Evolutionary conservation across 2,329 filamentous ascomycete genomes (phyloP), one percentile per base, ranked within the genome.

Genomic region (Penicillium digitatum): DNA sequence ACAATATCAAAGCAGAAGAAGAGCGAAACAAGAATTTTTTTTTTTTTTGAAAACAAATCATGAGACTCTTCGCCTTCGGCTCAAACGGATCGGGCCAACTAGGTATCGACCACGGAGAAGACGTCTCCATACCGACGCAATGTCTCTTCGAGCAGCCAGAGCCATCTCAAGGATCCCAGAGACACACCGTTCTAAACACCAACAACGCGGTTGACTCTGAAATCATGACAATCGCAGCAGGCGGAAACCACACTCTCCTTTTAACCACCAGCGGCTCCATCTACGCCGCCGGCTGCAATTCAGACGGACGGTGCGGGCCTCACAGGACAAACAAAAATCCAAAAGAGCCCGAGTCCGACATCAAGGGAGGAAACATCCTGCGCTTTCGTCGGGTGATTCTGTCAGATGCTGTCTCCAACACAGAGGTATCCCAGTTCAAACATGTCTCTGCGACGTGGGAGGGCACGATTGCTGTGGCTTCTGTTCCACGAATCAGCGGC

Each of bases 211-310:
- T 35, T 47, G 22, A 48, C 49, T 18, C 60, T 12, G 48, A 59
- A 7, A 59, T 72, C n/a, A 42, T 51, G 14, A 63, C 68, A 14
- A 77, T 87, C 26, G 74, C 69, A 42, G 80, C 89, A 8, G 93
- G 93, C 4, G 92, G 92, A 1, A 96, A 96, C 67, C 93, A 96
- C 71, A 95, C 90, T 0, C 74, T 96, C 4, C 70, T 95, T 10
- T 76, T 91, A 11, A 83, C 81, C n/a, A 67, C 76, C 4, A 69
- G 77, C 26, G 86, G 87, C 0, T 63, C 74, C 1, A 75, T 92
- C 0, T 88, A 83, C 66, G 85, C 82, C 65, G 81, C 84, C 43
- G 91, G 91, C 1, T 82, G 86, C 55, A 77, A 82, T 67, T 67
- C 60, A 8, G 74, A 79, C 62, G 74, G 75, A 6, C 74, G 80